These are phyloP conservation scores for Chaetomium cochliodes DNA, from an alignment of 495 filamentous ascomycete species.

Conservation along the genomic window DNA sequence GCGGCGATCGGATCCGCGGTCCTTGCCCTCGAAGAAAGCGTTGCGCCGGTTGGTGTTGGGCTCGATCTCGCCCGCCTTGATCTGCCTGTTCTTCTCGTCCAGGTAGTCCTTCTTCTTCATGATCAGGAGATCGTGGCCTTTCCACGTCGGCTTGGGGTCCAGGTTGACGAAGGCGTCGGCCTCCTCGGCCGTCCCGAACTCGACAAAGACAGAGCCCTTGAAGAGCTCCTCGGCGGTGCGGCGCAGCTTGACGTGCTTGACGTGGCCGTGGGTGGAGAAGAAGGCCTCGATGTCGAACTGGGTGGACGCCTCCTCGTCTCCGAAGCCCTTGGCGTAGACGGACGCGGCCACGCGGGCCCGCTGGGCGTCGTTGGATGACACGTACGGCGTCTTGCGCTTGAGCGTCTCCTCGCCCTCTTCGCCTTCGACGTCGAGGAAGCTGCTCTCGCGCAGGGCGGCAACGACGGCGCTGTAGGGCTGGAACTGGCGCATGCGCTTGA, in stretches of 20 bases:
- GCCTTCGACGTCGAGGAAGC: slow-evolving; percentile 61
- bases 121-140: slow-evolving; percentile 67
- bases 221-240: slow-evolving; percentile 66
- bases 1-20: slow-evolving; percentile 35
- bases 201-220: slow-evolving; percentile 94
- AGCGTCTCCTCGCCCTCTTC: slow-evolving; percentile 61
- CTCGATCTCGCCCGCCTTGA: slow-evolving; percentile 67
- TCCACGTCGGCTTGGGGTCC: slow-evolving; percentile 79
- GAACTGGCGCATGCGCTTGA: slow-evolving; percentile 94
- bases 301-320: slow-evolving; percentile 68
- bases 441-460: slow-evolving; percentile 72
- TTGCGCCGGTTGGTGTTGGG: slow-evolving; percentile 40
- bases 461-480: slow-evolving; percentile 78
- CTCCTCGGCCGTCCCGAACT: slow-evolving; percentile 74
- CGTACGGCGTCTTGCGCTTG: slow-evolving; percentile 71
- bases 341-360: slow-evolving; percentile 38
- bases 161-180: slow-evolving; percentile 73
- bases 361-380: slow-evolving; percentile 28
- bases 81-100: slow-evolving; percentile 71
- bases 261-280: slow-evolving; percentile 75
- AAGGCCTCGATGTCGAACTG: slow-evolving; percentile 94
- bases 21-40: slow-evolving; percentile 42
- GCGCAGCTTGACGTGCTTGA: slow-evolving; percentile 83
- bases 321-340: slow-evolving; percentile 78
- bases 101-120: slow-evolving; percentile 87